Evolutionary conservation across 768 basidiomycete genomes (phyloP), one percentile per base, ranked within the genome.

Genomic region (Termitomyces sp.): DNA sequence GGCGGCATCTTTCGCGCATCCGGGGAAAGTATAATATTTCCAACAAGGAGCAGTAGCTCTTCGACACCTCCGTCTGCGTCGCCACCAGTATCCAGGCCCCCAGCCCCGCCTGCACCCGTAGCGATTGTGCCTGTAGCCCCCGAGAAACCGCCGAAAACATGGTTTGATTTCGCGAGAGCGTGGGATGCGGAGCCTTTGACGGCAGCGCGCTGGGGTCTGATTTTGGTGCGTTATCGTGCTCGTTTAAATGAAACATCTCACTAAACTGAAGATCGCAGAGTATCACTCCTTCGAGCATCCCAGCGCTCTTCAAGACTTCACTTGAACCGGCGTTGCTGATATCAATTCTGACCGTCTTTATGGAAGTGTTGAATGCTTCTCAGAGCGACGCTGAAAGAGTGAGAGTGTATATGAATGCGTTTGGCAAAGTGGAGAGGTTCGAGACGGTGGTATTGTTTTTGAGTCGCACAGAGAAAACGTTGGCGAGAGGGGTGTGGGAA

Each of bases 1-100:
- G 90, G 89, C 8, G 90, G 89, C 0, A 87, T 93, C 51, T 89
- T 93, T 72, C 81, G 84, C 27, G 72, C 78, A 3, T 78, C 83
- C 13, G 91, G 90, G 1, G 74, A 81, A 18, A 82, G 79, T 44
- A 86, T 81, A 2, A 69, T 91, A 10, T 81, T 91, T 59, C 65
- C 76, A 16, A 73, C 70, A 20, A 64, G 74, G 51, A 66, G 67
- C 39, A 16, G 30, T 7, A 30, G 36, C 36, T 16, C 36, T 16
- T 37, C 5, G 36, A 37, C 36, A 14, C 5, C 34, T 22, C 37
- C 56, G 12, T 44, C 58, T 20, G 27, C 61, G 13, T 9, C 58
- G 33, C 44, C 59, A n/a, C 42, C 63, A 22, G 33, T 49, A 30
- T 16, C 57, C 24, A 20, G 42, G 14, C 36, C 64, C 34, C 37